Conservation (phyloP, 805 yeast species). For the Blastobotrys terrestris region DNA sequence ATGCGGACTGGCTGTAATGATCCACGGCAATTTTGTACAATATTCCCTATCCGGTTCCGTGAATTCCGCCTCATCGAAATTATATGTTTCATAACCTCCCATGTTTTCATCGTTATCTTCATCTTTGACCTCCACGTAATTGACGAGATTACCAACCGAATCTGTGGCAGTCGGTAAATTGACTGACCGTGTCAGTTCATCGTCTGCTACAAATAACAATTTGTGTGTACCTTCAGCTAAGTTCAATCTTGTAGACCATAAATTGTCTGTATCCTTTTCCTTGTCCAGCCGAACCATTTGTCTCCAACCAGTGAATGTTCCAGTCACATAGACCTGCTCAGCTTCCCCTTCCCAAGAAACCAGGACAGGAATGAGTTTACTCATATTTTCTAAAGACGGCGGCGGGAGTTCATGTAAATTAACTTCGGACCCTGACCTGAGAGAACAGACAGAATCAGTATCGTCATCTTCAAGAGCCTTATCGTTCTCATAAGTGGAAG, state of each 20-base stretch:
- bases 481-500: too few species aligned
- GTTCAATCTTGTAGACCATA: conserved; percentile 1
- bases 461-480: too few species aligned
- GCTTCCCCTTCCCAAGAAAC: conserved; percentile 36
- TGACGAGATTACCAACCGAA: conserved; percentile 87
- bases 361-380: neutral
- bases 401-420: neutral
- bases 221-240: conserved; percentile 79
- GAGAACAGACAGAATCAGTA: too few species aligned
- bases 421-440: too few species aligned
- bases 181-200: conserved; percentile 77
- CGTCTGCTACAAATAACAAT: conserved; percentile 83
- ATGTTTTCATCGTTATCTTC: conserved; percentile 1
- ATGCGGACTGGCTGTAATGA: neutral
- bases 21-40: neutral
- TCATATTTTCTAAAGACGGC: neutral
- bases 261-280: too few species aligned
- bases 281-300: conserved; percentile 70
- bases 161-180: conserved; percentile 89
- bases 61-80: neutral
- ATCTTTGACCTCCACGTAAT: conserved; percentile 64
- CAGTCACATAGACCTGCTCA: conserved; percentile 80
- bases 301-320: conserved; percentile 90
- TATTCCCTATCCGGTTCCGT: neutral
- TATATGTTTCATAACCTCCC: too few species aligned